These are phyloP conservation scores for Hanseniaspora nectarophila DNA, from an alignment of 805 yeast species.

Conservation along the genomic window DNA sequence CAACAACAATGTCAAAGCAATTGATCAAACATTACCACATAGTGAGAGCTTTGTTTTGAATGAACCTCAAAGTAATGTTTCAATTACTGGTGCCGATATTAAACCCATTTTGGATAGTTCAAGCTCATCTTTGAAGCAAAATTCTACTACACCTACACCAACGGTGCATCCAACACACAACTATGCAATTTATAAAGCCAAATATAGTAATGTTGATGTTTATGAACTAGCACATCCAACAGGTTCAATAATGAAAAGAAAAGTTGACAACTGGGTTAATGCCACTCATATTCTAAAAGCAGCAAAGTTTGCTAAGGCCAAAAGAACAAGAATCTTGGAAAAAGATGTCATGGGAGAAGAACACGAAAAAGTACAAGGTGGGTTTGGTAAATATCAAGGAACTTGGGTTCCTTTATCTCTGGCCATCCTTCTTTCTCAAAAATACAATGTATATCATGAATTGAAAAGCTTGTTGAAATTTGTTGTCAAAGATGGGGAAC, in stretches of 20 bases:
- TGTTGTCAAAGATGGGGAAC: constrained; percentile 37
- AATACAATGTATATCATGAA: constrained; percentile 50
- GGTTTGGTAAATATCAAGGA: constrained; percentile 93
- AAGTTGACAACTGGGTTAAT: constrained; percentile 72
- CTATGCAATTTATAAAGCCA: constrained; percentile 53
- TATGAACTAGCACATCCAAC: constrained; percentile 60
- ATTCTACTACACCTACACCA: not conserved
- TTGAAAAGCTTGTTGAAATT: constrained; percentile 58
- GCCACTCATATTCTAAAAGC: constrained; percentile 92
- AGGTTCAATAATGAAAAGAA: constrained; percentile 68
- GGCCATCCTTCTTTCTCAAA: constrained; percentile 56
- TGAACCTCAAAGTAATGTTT: not conserved
- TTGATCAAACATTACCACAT: not conserved
- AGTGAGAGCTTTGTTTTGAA: too few species aligned
- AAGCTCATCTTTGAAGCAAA: not conserved
- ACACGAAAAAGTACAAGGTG: constrained; percentile 94
- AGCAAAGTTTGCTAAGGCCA: constrained; percentile 89
- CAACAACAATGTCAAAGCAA: not conserved
- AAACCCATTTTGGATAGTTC: not conserved
- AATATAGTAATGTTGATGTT: constrained; percentile 72
- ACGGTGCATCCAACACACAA: not conserved
- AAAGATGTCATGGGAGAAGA: constrained; percentile 81
- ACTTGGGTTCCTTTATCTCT: constrained; percentile 86
- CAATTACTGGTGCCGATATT: not conserved
- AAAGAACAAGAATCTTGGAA: constrained; percentile 81